Evolutionary conservation across 192 early-diverging fungal genomes (phyloP).

Genomic region (Gamsiella multidivaricata): DNA sequence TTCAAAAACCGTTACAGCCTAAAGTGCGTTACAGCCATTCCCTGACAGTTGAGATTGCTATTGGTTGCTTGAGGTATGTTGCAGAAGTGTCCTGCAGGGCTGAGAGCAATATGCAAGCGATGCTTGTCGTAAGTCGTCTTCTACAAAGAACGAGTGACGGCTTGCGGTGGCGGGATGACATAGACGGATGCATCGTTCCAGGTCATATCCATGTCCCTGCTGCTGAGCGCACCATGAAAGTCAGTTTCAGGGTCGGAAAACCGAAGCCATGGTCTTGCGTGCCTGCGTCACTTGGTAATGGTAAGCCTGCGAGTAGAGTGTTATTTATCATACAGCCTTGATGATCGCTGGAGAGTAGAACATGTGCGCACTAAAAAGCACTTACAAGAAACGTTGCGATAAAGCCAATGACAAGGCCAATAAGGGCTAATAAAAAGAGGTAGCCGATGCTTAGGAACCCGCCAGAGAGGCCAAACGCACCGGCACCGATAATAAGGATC

Average conservation of each 20-base stretch:
- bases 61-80: no score
- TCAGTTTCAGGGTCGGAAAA: slow-evolving; percentile 3
- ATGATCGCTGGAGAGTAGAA: not conserved
- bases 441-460: slow-evolving; percentile 7
- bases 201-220: not conserved
- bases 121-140: no score
- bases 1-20: no score
- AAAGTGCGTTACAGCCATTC: no score
- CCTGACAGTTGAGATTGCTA: no score
- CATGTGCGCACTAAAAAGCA: not conserved
- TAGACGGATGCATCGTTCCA: slow-evolving; percentile 28
- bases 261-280: slow-evolving; percentile 15
- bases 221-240: slow-evolving; percentile 3
- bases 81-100: no score
- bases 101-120: no score
- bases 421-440: slow-evolving; percentile 7
- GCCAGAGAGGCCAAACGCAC: slow-evolving; percentile 16
- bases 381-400: slow-evolving; percentile 20
- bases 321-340: not conserved
- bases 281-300: slow-evolving; percentile 32
- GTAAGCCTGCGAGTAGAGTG: slow-evolving; percentile 1
- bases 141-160: not conserved
- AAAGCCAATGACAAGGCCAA: slow-evolving; percentile 5
- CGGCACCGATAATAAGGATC: slow-evolving; percentile 14
- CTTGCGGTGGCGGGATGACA: slow-evolving; percentile 12